Percentiles rank a stretch among this genome's conserved stretches.
phyloP scores from a whole-genome alignment of 208 protist species.

The Trypanosoma boissoni region DNA sequence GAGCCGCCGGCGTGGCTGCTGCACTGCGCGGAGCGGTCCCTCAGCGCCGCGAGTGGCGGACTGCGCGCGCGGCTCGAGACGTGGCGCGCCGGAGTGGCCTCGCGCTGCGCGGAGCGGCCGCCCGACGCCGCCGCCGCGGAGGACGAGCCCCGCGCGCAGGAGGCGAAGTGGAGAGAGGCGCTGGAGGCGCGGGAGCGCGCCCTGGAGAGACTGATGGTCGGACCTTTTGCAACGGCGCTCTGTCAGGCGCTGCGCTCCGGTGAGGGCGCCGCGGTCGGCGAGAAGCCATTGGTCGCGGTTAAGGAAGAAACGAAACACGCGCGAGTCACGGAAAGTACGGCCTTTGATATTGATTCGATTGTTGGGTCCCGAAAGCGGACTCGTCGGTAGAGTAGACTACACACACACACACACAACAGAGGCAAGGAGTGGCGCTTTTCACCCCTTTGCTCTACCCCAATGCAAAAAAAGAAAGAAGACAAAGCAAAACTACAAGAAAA shows the following conservation, averaged over 20 bases:
- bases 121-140: slow-evolving; percentile 4
- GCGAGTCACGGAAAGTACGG: slow-evolving; percentile 31
- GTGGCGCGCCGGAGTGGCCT: slow-evolving; percentile 45
- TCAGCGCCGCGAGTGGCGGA: slow-evolving; percentile 6
- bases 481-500: background rate
- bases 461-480: background rate
- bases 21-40: slow-evolving; percentile 33
- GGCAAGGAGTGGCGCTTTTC: no score
- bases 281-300: background rate
- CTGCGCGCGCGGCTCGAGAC: slow-evolving; percentile 25
- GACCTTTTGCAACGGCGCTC: slow-evolving; percentile 1
- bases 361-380: slow-evolving; percentile 28
- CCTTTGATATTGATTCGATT: slow-evolving; percentile 61
- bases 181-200: slow-evolving; percentile 21
- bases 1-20: slow-evolving; percentile 65
- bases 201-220: slow-evolving; percentile 18
- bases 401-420: background rate
- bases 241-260: background rate
- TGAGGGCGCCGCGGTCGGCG: background rate
- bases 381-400: slow-evolving; percentile 7
- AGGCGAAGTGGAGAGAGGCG: slow-evolving; percentile 21
- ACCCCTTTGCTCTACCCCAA: no score
- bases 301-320: slow-evolving; percentile 43
- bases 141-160: no score
- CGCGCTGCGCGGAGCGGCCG: slow-evolving; percentile 23